Base-by-base conservation (phyloP, 352 stramenopile genomes). In the Elongisporangium senticosum region DNA sequence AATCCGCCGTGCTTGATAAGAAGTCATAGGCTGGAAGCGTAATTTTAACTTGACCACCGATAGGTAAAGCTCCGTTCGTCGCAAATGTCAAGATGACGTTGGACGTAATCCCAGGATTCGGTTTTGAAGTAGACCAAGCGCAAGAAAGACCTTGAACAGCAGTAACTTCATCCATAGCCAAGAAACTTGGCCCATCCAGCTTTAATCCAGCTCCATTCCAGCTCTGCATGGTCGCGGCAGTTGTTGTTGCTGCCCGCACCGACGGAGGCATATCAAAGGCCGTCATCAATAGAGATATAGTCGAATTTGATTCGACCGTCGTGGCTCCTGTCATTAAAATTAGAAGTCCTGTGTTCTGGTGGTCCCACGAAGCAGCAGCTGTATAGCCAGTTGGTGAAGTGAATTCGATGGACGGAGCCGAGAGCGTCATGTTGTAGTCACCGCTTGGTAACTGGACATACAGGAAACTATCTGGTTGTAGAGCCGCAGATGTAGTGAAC, bases 221-320 rank as follows among this genome's bases (percentile, higher is more conserved):
- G 5, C 73, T 87, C 50, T 79, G 66, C 11, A 87, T 82, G 3
- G 51, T 72, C 23, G 65, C 33, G 3, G 33, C 77, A 26, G 49
- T 56, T 2, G 48, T 62, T 0, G 60, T 68, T 26, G 39, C 39
- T 33, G 50, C 24, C 4, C 79, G 68, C 49, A 86, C 58, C 0
- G 79, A 87, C 26, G 65, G 69, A 2, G 79, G 77, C 73, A 83
- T 82, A 7, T 67, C 58, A 0, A 89, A 37, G 2, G 75, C 67
- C 5, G 65, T 69, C 23, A 87, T 65, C 51, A 65, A 57, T 17
- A 87, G 62, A 20, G 28, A 60, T 8, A 87, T 59, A 2, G 28
- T 51, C 19, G 69, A 62, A 0, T 61, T 64, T 49, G 74, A 59
- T 2, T 63, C 50, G 47, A 89, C 72, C 0, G 65, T 55, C 4